Percentiles rank a stretch among this genome's conserved stretches.
phyloP scores from a whole-genome alignment of 78 protist genomes.

The Isochrysis galbana region DNA sequence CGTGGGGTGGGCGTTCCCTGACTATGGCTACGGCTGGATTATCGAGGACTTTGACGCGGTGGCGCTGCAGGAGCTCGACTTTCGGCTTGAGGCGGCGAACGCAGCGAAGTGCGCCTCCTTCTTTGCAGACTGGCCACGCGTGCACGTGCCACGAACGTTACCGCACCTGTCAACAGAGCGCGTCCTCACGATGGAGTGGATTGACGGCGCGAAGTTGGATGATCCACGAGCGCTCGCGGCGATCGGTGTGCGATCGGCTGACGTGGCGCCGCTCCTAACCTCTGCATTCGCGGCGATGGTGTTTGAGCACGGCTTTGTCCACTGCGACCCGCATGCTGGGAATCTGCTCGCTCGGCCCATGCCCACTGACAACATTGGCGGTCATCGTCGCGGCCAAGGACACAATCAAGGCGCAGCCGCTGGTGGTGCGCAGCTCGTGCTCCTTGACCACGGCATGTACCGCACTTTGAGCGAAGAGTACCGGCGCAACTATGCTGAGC shows the following conservation, averaged over 20 bases:
- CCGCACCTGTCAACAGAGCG: neutral
- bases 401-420: too few species aligned
- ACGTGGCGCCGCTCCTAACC: neutral
- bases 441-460: slow-evolving; percentile 5
- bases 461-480: neutral
- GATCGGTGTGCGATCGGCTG: neutral
- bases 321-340: slow-evolving; percentile 32
- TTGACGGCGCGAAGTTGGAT: neutral
- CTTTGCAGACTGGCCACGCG: neutral
- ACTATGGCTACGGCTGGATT: neutral
- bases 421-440: too few species aligned
- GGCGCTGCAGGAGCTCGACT: slow-evolving; percentile 1
- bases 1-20: neutral
- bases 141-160: neutral
- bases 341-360: neutral
- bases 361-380: too few species aligned
- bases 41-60: neutral
- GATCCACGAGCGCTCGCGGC: neutral
- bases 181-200: slow-evolving; percentile 2
- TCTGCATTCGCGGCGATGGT: neutral
- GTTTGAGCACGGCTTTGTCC: neutral
- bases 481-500: neutral
- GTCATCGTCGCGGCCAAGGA: too few species aligned
- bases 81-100: neutral
- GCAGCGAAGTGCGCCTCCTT: neutral